Evolutionary conservation across 768 basidiomycete species (phyloP).

Genomic region (Tylopilus sp.): DNA sequence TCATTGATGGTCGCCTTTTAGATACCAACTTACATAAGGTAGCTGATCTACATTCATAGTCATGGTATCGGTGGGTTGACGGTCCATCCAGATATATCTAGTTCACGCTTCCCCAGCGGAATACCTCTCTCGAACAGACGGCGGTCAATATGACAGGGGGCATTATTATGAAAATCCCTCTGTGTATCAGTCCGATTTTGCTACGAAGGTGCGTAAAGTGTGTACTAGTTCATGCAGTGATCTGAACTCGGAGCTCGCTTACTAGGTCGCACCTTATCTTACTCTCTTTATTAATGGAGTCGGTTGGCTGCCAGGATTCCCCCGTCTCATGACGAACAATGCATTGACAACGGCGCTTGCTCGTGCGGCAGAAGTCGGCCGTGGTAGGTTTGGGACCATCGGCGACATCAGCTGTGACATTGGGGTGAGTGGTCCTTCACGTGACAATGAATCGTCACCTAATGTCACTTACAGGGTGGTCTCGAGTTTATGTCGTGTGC

Average conservation of each 20-base stretch:
- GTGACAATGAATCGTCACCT: not conserved
- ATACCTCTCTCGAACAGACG: conserved; percentile 63
- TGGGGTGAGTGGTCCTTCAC: conserved; percentile 42
- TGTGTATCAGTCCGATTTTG: conserved; percentile 64
- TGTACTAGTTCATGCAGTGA: not conserved
- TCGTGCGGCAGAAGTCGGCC: conserved; percentile 47
- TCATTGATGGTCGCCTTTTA: conserved; percentile 21
- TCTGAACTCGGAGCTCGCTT: not conserved
- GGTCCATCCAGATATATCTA: conserved; percentile 58
- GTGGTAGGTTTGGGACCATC: conserved; percentile 62
- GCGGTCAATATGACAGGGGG: conserved; percentile 52
- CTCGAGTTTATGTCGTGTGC: conserved; percentile 77
- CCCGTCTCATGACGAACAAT: conserved; percentile 70
- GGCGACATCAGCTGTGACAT: conserved; percentile 91
- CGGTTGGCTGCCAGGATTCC: conserved; percentile 78
- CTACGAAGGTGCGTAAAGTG: conserved; percentile 49
- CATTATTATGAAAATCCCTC: conserved; percentile 76
- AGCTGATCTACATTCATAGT: not conserved
- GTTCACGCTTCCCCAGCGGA: conserved; percentile 67
- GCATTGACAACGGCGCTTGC: conserved; percentile 53
- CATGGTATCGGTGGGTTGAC: not conserved
- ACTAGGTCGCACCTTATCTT: conserved; percentile 78
- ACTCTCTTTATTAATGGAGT: conserved; percentile 84
- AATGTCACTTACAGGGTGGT: conserved; percentile 53
- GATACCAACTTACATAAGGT: conserved; percentile 61